These are phyloP conservation scores for Funneliformis geosporum DNA, from an alignment of 192 early-diverging fungal genomes.

Conservation along the genomic window DNA sequence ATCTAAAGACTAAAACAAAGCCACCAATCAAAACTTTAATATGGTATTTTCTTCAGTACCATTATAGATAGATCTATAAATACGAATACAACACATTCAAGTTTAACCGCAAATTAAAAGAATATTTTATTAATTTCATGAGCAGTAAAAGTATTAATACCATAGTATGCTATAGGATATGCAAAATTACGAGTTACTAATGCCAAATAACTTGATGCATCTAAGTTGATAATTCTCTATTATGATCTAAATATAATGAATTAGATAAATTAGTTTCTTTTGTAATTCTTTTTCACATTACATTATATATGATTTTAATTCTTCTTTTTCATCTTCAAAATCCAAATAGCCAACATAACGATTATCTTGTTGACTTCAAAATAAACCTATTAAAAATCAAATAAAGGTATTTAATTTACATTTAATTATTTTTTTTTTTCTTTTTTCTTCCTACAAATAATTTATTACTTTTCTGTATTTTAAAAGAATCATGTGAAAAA, in stretches of 20 bases:
- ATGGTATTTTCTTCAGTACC: too few relatives aligned
- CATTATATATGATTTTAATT: neutral
- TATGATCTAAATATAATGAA: neutral
- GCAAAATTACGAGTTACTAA: neutral
- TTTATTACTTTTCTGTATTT: too few relatives aligned
- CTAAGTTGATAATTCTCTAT: neutral
- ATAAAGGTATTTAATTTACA: too few relatives aligned
- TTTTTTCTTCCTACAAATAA: too few relatives aligned
- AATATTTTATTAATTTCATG: neutral
- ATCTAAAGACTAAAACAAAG: too few relatives aligned
- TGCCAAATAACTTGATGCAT: neutral
- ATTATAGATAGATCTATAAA: too few relatives aligned
- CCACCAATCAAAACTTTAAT: neutral
- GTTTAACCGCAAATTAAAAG: neutral
- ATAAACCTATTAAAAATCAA: neutral
- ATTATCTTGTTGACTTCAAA: neutral
- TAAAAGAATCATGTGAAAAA: slow-evolving; percentile 2
- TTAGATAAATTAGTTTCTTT: neutral
- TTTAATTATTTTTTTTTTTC: too few relatives aligned
- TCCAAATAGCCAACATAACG: neutral
- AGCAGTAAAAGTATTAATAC: neutral
- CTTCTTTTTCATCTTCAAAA: neutral
- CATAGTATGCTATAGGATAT: neutral
- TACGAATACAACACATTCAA: too few relatives aligned
- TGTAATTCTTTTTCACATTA: neutral